Evolutionary conservation across 2,329 filamentous ascomycete genomes (phyloP).

Genomic region (Aspergillus melleus): DNA sequence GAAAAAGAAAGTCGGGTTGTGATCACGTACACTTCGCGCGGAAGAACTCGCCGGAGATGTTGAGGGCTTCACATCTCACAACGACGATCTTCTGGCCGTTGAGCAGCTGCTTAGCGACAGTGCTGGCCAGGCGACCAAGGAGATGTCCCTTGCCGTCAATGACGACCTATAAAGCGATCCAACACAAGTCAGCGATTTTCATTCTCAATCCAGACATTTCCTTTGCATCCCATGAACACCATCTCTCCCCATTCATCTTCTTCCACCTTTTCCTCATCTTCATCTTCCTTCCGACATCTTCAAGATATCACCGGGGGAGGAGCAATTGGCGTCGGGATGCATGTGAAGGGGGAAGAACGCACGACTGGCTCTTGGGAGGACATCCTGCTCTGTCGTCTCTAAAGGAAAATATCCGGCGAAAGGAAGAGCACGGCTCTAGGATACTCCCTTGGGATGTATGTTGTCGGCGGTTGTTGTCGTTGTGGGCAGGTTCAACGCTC

Average conservation of each 20-base stretch:
- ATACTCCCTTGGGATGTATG: constrained; percentile 43
- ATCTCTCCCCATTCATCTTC: background rate
- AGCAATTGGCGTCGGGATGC: constrained; percentile 10
- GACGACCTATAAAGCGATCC: constrained; percentile 69
- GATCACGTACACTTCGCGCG: constrained; percentile 94
- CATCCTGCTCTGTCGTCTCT: constrained; percentile 55
- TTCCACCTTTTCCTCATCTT: background rate
- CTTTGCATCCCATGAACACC: background rate
- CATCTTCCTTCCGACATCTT: background rate
- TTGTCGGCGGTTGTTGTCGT: constrained; percentile 51
- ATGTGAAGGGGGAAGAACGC: constrained; percentile 40
- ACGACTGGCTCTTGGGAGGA: constrained; percentile 67
- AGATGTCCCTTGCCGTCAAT: constrained; percentile 99
- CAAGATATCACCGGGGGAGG: constrained; percentile 8
- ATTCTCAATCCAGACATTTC: background rate
- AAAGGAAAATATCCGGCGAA: constrained; percentile 43
- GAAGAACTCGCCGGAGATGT: constrained; percentile 99
- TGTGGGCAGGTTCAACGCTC: constrained; percentile 44
- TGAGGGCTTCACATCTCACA: constrained; percentile 97
- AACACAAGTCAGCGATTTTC: constrained; percentile 44
- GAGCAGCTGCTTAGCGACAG: constrained; percentile 98
- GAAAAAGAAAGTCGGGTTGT: constrained; percentile 21
- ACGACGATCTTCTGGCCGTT: constrained; percentile 99
- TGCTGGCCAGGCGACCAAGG: constrained; percentile 96
- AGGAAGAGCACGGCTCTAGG: constrained; percentile 43